Evolutionary conservation across 352 stramenopile species (phyloP), one percentile per base, ranked within the genome.

Genomic region (Globisporangium emineosum): DNA sequence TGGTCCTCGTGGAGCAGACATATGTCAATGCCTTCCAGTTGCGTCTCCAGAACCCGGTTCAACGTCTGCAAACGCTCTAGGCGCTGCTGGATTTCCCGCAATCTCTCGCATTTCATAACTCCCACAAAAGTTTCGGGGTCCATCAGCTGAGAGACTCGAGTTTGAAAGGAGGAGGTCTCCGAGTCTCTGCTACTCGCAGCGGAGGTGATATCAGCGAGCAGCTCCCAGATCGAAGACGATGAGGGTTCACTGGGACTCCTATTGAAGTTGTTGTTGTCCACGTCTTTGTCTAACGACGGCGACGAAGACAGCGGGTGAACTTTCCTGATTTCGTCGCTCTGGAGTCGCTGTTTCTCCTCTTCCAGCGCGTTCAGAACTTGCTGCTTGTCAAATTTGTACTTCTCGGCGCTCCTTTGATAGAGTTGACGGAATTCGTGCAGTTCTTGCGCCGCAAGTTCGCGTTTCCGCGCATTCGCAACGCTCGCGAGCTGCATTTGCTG

Each of bases 11-110:
- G 67, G 13, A 83, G 40, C 12, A 83, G 61, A 33, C 47, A 61
- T 21, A 83, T 49, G 35, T 83, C 73, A 2, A 80, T 66, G 30
- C 40, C 30, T 64, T 83, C 73, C 9, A 83, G 42, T 45, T 76
- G 68, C 0, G 53, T 57, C 25, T 79, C 76, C 4, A 81, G 30
- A 0, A 23, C 42, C 57, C 66, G 61, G 27, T 58, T 70, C 0
- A 60, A 45, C 7, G 12, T 43, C 17, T 71, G 66, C 4, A 80
- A 33, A 2, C 21, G 37, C 17, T 76, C 29, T 15, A 76, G 60
- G 3, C 76, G 76, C 32, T 78, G 32, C 7, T 70, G 62, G 1
- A 83, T 43, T 50, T 72, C 62, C 33, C 37, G 58, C 27, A 69
- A 51, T 19, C 71, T 63, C 21, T 64, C 60, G 2, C 27, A 35